Conservation (phyloP, 805 yeast species). For the Ogataea salicorniae region DNA sequence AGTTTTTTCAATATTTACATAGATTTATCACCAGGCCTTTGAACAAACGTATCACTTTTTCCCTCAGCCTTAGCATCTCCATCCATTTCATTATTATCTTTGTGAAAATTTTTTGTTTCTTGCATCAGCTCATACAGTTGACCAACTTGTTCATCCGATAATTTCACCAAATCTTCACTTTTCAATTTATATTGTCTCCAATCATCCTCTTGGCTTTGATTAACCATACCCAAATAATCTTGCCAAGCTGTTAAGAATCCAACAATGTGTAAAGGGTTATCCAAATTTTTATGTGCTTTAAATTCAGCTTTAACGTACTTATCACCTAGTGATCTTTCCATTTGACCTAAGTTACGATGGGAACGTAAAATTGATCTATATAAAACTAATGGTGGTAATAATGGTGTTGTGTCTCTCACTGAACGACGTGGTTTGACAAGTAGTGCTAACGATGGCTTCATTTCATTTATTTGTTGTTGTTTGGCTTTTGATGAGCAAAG, state of each 20-base stretch:
- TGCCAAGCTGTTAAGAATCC: conserved; percentile 97
- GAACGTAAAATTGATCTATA: conserved; percentile 81
- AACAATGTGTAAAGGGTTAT: conserved; percentile 88
- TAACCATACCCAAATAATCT: conserved; percentile 57
- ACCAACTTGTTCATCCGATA: conserved; percentile 86
- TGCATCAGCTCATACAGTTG: conserved; percentile 79
- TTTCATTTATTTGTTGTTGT: conserved; percentile 2
- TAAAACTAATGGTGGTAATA: conserved; percentile 77
- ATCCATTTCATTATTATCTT: conserved; percentile 1
- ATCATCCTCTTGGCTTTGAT: conserved; percentile 41
- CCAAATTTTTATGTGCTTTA: conserved; percentile 71
- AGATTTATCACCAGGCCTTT: neutral
- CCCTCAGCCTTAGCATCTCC: neutral
- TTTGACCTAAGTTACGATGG: conserved; percentile 61
- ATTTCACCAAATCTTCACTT: conserved; percentile 61
- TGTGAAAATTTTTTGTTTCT: conserved; percentile 42
- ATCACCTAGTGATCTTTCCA: conserved; percentile 79
- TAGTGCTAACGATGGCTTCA: conserved; percentile 25
- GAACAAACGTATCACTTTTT: neutral
- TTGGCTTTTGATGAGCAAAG: no score
- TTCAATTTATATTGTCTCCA: conserved; percentile 66
- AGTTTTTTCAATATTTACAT: neutral
- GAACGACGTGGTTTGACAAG: conserved; percentile 31
- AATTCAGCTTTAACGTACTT: conserved; percentile 86
- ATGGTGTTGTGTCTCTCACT: conserved; percentile 32